Percentiles rank a stretch among this genome's conserved stretches.
phyloP scores from a whole-genome alignment of 306 rosid species.

The Oemleria cerasiformis region DNA sequence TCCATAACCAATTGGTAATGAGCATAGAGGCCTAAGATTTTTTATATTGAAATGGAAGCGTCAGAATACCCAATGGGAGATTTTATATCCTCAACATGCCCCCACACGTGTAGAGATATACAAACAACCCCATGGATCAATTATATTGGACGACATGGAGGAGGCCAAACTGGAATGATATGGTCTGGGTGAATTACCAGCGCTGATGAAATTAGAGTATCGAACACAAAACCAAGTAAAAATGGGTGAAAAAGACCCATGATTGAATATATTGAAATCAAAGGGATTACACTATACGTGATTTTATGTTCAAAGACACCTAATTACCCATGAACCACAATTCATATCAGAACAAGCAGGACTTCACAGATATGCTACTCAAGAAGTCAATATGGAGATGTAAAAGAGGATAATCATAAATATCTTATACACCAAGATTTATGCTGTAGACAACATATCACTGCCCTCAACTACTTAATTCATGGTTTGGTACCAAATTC shows the following conservation, averaged over 20 bases:
- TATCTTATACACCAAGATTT: not conserved
- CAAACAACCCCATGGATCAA: not conserved
- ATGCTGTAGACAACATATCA: not conserved
- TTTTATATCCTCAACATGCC: not conserved
- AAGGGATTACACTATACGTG: too few species aligned
- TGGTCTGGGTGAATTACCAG: not conserved
- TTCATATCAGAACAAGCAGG: slow-evolving; percentile 14
- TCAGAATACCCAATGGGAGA: not conserved
- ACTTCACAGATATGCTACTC: slow-evolving; percentile 5
- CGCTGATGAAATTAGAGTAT: not conserved
- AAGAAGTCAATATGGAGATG: not conserved
- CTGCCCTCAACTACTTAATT: not conserved
- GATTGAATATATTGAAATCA: not conserved
- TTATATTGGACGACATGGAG: not conserved
- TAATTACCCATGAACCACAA: not conserved
- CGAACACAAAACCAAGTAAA: not conserved
- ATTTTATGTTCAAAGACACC: not conserved
- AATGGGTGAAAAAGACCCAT: not conserved
- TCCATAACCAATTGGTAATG: not conserved
- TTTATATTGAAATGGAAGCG: not conserved
- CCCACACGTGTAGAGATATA: not conserved
- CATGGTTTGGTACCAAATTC: not conserved
- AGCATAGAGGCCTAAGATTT: not conserved
- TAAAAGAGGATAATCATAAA: not conserved
- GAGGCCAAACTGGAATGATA: not conserved